Evolutionary conservation across 192 early-diverging fungal genomes (phyloP).

Genomic region (Linnemannia hyalina): DNA sequence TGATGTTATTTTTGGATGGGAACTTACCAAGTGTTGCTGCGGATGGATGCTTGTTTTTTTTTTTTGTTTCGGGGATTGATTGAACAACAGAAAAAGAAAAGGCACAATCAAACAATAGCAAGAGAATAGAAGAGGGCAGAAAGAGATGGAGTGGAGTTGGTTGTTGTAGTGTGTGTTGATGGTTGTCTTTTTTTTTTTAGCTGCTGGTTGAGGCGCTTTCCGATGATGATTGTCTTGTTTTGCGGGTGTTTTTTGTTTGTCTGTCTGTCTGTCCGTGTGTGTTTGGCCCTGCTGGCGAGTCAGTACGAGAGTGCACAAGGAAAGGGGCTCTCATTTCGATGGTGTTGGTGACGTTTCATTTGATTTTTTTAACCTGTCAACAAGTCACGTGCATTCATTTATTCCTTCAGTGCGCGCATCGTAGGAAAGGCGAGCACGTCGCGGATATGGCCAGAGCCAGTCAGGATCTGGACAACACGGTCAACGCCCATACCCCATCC

Average conservation of each 20-base stretch:
- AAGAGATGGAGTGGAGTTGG: neutral
- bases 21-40: neutral
- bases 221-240: constrained; percentile 2
- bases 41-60: neutral
- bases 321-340: neutral
- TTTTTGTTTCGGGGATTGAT: neutral
- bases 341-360: constrained; percentile 11
- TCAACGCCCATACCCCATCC: constrained; percentile 95
- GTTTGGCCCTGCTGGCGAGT: neutral
- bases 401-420: constrained; percentile 35
- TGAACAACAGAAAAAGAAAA: neutral
- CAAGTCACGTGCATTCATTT: neutral
- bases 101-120: neutral
- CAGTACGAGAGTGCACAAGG: neutral
- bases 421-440: constrained; percentile 88
- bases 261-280: neutral
- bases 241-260: neutral
- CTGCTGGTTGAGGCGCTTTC: constrained; percentile 4
- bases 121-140: neutral
- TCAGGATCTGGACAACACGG: constrained; percentile 79
- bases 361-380: neutral
- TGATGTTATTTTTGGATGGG: neutral
- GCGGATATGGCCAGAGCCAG: constrained; percentile 75
- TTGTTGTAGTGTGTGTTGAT: constrained; percentile 1
- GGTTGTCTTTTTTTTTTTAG: neutral